Conservation (phyloP, 129 eudicot species). For the Tagetes erecta region DNA sequence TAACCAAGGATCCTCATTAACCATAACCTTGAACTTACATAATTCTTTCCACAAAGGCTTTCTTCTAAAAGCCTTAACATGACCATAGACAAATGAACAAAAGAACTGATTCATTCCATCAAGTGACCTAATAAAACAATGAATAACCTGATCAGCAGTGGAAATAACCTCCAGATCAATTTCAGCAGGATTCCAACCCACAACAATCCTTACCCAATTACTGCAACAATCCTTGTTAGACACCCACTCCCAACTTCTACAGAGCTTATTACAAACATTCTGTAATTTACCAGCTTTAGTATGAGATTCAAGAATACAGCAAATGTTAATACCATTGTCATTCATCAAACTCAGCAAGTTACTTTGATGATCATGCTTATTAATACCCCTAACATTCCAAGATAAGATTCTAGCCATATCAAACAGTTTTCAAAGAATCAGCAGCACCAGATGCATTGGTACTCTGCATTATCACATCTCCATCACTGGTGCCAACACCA, state of each 20-base stretch:
- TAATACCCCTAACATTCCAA: not conserved
- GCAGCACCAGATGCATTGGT: no score
- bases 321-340: not conserved
- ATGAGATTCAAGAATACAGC: not conserved
- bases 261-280: not conserved
- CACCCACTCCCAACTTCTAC: accelerated
- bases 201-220: not conserved
- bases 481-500: no score
- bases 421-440: accelerated
- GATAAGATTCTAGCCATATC: not conserved
- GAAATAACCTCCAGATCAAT: not conserved
- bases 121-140: not conserved
- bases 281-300: not conserved
- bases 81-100: not conserved
- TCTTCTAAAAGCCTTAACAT: not conserved
- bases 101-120: not conserved
- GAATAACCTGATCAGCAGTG: not conserved
- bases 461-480: not conserved
- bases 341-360: not conserved
- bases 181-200: not conserved
- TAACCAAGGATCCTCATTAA: not conserved
- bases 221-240: not conserved
- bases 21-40: accelerated
- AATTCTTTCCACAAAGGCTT: not conserved
- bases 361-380: not conserved